phyloP scores from a whole-genome alignment of 495 filamentous ascomycete species.

The Tuber melanosporum region DNA sequence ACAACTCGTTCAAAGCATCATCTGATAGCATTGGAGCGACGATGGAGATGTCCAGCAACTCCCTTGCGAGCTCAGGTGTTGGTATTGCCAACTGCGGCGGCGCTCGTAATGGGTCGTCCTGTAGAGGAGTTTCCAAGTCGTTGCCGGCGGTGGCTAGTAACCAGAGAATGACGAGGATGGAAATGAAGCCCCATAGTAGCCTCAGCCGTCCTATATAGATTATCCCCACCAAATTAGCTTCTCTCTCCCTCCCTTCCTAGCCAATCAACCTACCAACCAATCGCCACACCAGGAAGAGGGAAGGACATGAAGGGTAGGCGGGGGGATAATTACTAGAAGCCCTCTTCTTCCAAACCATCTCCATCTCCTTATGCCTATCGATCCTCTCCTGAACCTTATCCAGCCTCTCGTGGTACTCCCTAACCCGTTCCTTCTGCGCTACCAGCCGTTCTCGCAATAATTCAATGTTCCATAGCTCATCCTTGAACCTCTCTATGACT shows the following conservation, averaged over 20 bases:
- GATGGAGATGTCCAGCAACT: conserved; percentile 9
- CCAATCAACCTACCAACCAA: background rate
- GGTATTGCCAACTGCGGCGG: background rate
- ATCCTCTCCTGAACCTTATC: conserved; percentile 36
- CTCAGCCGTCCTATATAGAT: conserved; percentile 31
- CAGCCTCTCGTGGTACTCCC: conserved; percentile 38
- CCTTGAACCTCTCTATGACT: conserved; percentile 60
- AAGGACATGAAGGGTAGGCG: background rate
- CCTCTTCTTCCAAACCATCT: conserved; percentile 35
- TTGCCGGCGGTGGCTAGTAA: conserved; percentile 35
- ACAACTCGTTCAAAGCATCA: conserved; percentile 8
- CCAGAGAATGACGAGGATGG: conserved; percentile 40
- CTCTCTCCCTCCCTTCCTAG: background rate
- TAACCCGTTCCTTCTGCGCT: conserved; percentile 56
- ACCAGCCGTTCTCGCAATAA: conserved; percentile 61
- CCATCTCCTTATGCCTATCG: conserved; percentile 39
- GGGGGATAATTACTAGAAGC: conserved; percentile 32
- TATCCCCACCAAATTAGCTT: conserved; percentile 7
- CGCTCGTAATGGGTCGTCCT: background rate
- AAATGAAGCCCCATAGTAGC: conserved; percentile 38
- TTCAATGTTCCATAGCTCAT: conserved; percentile 62
- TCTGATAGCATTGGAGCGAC: background rate
- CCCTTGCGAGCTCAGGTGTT: conserved; percentile 11
- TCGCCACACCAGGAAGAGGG: background rate
- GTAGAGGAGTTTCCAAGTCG: conserved; percentile 16